Evolutionary conservation across 305 asterid genomes (phyloP).

Genomic region (Andrographis paniculata): DNA sequence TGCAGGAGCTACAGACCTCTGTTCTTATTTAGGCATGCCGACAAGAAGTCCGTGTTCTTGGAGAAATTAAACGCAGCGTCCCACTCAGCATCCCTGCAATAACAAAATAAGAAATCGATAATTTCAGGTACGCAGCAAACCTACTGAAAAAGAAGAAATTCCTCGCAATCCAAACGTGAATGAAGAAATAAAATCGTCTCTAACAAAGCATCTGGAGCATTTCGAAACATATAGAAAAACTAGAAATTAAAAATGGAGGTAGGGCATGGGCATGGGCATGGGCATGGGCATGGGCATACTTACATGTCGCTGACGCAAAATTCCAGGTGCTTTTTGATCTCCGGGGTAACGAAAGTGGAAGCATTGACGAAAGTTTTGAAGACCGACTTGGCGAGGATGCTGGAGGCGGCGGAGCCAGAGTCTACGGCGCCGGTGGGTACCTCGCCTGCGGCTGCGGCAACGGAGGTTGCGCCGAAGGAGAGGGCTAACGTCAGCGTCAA

Average conservation of each 20-base stretch:
- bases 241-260: too few species aligned
- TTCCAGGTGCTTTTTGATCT: constrained; percentile 32
- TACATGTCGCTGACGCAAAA: constrained; percentile 76
- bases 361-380: constrained; percentile 53
- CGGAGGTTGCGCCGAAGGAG: neutral
- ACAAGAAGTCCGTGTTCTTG: constrained; percentile 41
- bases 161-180: neutral
- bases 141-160: too few species aligned
- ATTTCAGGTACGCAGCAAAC: too few species aligned
- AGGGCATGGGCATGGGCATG: too few species aligned
- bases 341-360: constrained; percentile 44
- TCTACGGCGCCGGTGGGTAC: constrained; percentile 2
- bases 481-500: too few species aligned
- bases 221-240: too few species aligned
- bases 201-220: too few species aligned
- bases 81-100: constrained; percentile 44
- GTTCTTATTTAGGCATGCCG: constrained; percentile 36
- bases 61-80: constrained; percentile 63
- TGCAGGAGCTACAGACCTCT: constrained; percentile 23
- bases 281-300: too few species aligned
- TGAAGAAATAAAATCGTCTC: too few species aligned
- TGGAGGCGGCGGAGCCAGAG: constrained; percentile 29
- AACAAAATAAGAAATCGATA: too few species aligned
- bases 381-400: constrained; percentile 44
- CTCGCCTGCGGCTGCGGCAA: constrained; percentile 18